Evolutionary conservation across 768 basidiomycete species (phyloP).

Genomic region (Neoboletus brunneissimus): DNA sequence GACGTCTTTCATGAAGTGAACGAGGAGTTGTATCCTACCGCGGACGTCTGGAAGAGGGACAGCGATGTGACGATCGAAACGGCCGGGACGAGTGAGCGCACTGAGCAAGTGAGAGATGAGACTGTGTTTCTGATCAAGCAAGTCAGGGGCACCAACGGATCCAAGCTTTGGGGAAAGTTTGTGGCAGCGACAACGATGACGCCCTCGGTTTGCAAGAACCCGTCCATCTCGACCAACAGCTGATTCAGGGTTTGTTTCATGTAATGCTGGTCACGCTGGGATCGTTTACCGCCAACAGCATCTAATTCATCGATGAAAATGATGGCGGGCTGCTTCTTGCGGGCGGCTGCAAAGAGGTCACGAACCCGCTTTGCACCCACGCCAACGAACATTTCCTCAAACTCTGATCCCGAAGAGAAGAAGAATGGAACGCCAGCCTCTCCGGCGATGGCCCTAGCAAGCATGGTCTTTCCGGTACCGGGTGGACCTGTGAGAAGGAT

Average conservation of each 20-base stretch:
- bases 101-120: conserved; percentile 39
- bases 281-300: conserved; percentile 88
- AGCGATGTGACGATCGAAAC: conserved; percentile 91
- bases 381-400: conserved; percentile 98
- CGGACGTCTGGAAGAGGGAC: conserved; percentile 95
- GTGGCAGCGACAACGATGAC: conserved; percentile 97
- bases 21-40: conserved; percentile 88
- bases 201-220: conserved; percentile 90
- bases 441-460: conserved; percentile 96
- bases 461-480: conserved; percentile 80
- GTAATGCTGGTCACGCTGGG: conserved; percentile 79
- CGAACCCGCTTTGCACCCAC: conserved; percentile 94
- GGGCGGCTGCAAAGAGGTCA: conserved; percentile 90
- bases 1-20: conserved; percentile 87
- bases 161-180: conserved; percentile 93
- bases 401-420: conserved; percentile 94
- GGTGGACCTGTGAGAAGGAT: conserved; percentile 88
- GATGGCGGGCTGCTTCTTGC: conserved; percentile 94
- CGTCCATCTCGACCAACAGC: conserved; percentile 95
- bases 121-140: not conserved
- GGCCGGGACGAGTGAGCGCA: conserved; percentile 92
- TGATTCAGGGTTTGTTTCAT: conserved; percentile 96
- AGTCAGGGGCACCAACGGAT: conserved; percentile 56
- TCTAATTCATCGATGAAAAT: conserved; percentile 98
- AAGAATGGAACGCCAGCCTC: conserved; percentile 98